phyloP scores from a whole-genome alignment of 2,329 filamentous ascomycete species.

The Penicillium thymicola region DNA sequence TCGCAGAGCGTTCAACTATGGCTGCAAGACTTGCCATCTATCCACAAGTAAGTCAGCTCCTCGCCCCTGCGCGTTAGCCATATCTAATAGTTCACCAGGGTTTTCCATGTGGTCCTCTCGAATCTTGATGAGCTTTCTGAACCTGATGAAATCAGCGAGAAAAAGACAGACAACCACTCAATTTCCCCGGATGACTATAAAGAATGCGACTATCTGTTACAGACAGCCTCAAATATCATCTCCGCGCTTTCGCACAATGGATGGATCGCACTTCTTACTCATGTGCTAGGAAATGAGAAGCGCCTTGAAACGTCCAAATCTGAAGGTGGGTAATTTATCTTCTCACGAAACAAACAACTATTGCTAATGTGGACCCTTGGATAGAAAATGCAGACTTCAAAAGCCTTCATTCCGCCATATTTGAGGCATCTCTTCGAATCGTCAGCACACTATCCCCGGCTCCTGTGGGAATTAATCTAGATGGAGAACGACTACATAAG shows the following conservation, averaged over 20 bases:
- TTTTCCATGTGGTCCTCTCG: constrained; percentile 37
- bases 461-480: constrained; percentile 40
- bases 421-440: constrained; percentile 31
- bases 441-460: constrained; percentile 22
- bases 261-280: constrained; percentile 68
- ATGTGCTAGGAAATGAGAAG: constrained; percentile 51
- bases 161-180: constrained; percentile 46
- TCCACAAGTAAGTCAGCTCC: constrained; percentile 46
- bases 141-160: constrained; percentile 18
- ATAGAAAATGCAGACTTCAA: constrained; percentile 28
- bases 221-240: constrained; percentile 70
- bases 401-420: constrained; percentile 35
- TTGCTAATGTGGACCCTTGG: constrained; percentile 1
- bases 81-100: constrained; percentile 27
- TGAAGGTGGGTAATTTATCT: constrained; percentile 46
- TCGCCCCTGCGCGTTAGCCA: neutral
- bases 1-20: constrained; percentile 76
- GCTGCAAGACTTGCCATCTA: constrained; percentile 60
- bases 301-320: constrained; percentile 42
- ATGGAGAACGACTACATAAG: constrained; percentile 66
- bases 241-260: constrained; percentile 64
- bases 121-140: constrained; percentile 35
- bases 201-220: constrained; percentile 73
- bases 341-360: neutral
- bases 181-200: constrained; percentile 62